Evolutionary conservation across 495 filamentous ascomycete genomes (phyloP).

Genomic region (Aspergillus conjunctus): DNA sequence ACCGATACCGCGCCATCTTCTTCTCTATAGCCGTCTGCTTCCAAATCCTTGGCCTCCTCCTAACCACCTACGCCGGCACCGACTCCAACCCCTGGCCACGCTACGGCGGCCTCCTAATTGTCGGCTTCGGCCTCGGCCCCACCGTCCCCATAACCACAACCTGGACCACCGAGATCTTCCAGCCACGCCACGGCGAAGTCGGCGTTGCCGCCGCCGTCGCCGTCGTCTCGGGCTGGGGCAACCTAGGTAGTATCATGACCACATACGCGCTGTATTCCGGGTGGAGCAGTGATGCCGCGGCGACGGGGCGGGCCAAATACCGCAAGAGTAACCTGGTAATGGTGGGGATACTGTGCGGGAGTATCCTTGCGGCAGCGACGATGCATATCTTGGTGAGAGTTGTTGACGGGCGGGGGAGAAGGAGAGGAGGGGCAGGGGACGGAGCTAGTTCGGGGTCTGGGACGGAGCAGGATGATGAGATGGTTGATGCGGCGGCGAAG

Average conservation of each 20-base stretch:
- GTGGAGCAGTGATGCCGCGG: conserved; percentile 71
- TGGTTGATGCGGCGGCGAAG: conserved; percentile 70
- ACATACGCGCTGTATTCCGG: conserved; percentile 89
- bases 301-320: conserved; percentile 68
- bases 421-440: conserved; percentile 34
- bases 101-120: conserved; percentile 85
- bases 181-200: conserved; percentile 84
- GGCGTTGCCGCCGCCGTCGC: conserved; percentile 88
- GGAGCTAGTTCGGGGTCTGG: not conserved
- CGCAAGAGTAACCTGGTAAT: conserved; percentile 83
- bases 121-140: conserved; percentile 88
- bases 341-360: conserved; percentile 79
- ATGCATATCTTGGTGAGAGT: conserved; percentile 69
- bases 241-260: conserved; percentile 80
- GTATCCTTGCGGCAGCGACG: conserved; percentile 67
- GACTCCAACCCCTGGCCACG: conserved; percentile 73
- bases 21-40: conserved; percentile 72
- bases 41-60: conserved; percentile 80
- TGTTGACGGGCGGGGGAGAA: conserved; percentile 54
- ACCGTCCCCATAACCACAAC: conserved; percentile 93
- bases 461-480: conserved; percentile 50
- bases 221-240: conserved; percentile 82
- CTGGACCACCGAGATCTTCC: conserved; percentile 91
- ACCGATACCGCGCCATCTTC: conserved; percentile 79
- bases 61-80: conserved; percentile 72